Evolutionary conservation across 2,329 filamentous ascomycete genomes (phyloP), one percentile per base, ranked within the genome.

Genomic region (Hypoxylon sp.): DNA sequence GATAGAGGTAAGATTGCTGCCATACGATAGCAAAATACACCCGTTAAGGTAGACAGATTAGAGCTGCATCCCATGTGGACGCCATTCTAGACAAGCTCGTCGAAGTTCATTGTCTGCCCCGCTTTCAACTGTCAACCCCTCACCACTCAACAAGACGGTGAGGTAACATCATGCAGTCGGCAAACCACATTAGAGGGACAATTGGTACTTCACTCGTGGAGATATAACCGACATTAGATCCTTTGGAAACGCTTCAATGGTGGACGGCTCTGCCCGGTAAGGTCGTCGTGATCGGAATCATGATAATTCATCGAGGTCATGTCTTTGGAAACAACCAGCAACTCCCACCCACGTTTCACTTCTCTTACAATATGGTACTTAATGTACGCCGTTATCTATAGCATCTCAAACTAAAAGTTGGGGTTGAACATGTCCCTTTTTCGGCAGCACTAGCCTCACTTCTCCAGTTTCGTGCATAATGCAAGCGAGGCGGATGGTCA

Each of bases 381-480:
- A 17, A 19, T 22, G 31, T 22, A 31, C 9, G 51, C 47, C 50
- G 46, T 56, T 52, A 69, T 68, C 55, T 62, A 63, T 62, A 51
- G 37, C 58, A 62, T 53, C 57, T 31, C 31, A 24, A 59, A 39
- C 26, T 44, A 56, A 50, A 59, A 44, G 63, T 67, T 61, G 65
- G 68, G 68, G 60, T 64, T 67, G 33, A 35, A 52, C 54, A 57
- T 65, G 57, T 62, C 57, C 63, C 46, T 67, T 63, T 69, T 67
- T 60, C 56, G 58, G 68, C 60, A 71, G 51, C 65, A 72, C 64
- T 72, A 73, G 73, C 72, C 67, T 75, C 69, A 64, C 54, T 73
- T 61, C 70, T 70, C 73, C 70, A 70, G 65, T 69, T 44, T 70
- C 64, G 52, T 72, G 72, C 72, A 74, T 75, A 54, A 69, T 67